phyloP scores from a whole-genome alignment of 1,284 basidiomycete genomes.

The Neonothopanus nambi region DNA sequence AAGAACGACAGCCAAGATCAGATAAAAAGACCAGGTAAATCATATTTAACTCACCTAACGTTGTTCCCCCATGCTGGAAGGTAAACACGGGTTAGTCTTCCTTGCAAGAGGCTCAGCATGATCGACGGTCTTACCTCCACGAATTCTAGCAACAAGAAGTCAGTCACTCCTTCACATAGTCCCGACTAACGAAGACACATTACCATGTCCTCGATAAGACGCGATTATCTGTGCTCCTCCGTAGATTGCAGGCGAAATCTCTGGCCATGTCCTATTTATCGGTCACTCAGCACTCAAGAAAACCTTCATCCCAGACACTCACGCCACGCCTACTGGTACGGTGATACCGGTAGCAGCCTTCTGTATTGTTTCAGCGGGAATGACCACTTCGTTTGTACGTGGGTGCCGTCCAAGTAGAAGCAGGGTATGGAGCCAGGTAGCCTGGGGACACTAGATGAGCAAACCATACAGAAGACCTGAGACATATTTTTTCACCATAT shows the following conservation, averaged over 20 bases:
- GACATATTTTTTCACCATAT: conserved; percentile 8
- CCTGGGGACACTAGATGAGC: conserved; percentile 6
- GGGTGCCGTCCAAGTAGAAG: conserved; percentile 21
- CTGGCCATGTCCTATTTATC: conserved; percentile 12
- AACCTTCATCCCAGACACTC: not conserved
- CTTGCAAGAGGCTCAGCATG: not conserved
- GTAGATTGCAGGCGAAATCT: conserved; percentile 16
- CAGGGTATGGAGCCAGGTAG: conserved; percentile 23
- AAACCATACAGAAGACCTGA: not conserved
- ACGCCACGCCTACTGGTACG: conserved; percentile 11
- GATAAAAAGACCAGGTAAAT: not conserved
- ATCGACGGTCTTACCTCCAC: conserved; percentile 12
- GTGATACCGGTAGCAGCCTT: conserved; percentile 20
- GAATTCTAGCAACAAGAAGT: conserved; percentile 12
- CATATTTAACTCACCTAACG: conserved; percentile 16
- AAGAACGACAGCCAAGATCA: not conserved
- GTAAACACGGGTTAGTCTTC: not conserved
- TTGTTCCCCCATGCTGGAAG: conserved; percentile 19
- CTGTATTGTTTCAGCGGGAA: conserved; percentile 19
- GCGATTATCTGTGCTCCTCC: conserved; percentile 14
- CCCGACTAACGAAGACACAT: not conserved
- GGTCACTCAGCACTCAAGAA: not conserved
- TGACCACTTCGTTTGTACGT: conserved; percentile 16
- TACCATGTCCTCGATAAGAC: conserved; percentile 18
- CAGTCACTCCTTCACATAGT: too few relatives aligned